A percentile compares a stretch with the other conserved stretches of the same genome.
These are phyloP conservation scores for Clitoria ternatea DNA, from an alignment of 306 rosid genomes.

Conservation along the genomic window DNA sequence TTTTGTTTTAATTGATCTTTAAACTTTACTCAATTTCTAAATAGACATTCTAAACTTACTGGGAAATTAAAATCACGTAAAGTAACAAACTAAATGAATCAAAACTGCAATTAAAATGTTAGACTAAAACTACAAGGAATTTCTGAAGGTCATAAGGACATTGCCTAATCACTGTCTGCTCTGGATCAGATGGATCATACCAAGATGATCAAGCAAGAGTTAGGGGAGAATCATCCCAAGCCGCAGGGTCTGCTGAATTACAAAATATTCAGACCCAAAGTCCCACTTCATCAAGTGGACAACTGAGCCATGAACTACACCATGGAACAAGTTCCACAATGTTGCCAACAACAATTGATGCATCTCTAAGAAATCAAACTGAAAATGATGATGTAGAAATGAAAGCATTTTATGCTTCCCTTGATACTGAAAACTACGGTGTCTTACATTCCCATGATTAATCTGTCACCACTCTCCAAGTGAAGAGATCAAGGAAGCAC, in stretches of 20 bases:
- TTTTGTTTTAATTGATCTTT: too few relatives aligned
- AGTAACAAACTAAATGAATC: too few relatives aligned
- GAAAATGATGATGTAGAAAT: not conserved
- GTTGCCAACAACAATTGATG: not conserved
- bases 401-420: conserved; percentile 17
- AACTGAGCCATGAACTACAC: not conserved
- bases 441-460: too few relatives aligned
- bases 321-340: not conserved
- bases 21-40: too few relatives aligned
- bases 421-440: not conserved
- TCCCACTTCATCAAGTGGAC: not conserved
- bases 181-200: not conserved
- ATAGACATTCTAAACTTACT: too few relatives aligned
- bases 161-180: not conserved
- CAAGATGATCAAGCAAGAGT: not conserved
- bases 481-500: not conserved
- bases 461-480: too few relatives aligned
- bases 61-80: too few relatives aligned
- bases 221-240: not conserved
- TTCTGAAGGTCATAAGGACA: too few relatives aligned
- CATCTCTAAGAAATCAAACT: not conserved
- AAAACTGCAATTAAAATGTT: too few relatives aligned
- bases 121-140: too few relatives aligned
- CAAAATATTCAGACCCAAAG: not conserved
- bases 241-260: not conserved